These are phyloP conservation scores for Serendipita sp. DNA, from an alignment of 768 basidiomycete species.

Conservation along the genomic window DNA sequence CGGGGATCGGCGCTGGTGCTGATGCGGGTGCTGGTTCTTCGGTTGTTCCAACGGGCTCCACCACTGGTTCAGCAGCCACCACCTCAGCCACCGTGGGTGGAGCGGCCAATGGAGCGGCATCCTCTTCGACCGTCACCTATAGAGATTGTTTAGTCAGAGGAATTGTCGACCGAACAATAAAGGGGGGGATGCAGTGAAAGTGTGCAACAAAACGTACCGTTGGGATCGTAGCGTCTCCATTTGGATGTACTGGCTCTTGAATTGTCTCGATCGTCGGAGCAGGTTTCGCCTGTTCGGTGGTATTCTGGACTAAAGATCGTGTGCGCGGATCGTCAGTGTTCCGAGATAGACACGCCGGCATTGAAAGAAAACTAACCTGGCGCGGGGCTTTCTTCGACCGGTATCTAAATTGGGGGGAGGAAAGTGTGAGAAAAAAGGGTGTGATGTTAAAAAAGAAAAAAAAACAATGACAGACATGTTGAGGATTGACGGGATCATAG, in stretches of 20 bases:
- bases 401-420: background rate
- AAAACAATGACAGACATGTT: background rate
- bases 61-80: too few species aligned
- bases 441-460: background rate
- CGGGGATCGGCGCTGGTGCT: background rate
- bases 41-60: too few species aligned
- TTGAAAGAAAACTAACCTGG: background rate
- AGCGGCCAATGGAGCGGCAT: background rate
- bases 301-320: background rate
- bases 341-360: background rate
- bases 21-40: too few species aligned
- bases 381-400: background rate
- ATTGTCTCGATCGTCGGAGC: background rate
- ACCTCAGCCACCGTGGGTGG: background rate
- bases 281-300: background rate
- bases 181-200: background rate
- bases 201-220: background rate
- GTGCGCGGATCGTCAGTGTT: background rate
- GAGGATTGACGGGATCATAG: conserved; percentile 2
- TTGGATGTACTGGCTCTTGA: background rate
- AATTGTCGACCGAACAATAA: background rate
- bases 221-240: background rate
- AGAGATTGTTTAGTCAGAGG: background rate
- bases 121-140: background rate
- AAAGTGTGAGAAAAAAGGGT: background rate